phyloP scores from a whole-genome alignment of 495 filamentous ascomycete genomes.

The Penicillium canariense region DNA sequence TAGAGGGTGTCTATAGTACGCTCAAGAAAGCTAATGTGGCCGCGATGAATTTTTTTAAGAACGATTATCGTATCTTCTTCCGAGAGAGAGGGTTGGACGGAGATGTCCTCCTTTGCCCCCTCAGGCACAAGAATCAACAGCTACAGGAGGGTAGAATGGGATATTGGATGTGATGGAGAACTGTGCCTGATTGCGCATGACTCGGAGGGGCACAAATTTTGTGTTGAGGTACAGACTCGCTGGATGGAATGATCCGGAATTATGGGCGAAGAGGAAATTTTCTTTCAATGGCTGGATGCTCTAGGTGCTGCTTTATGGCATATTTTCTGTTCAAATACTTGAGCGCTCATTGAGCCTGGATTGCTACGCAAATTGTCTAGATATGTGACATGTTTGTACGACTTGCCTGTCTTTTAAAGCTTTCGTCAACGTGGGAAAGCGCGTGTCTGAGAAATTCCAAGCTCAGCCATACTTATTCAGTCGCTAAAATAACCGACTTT shows the following conservation, averaged over 20 bases:
- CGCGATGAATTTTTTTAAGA: background rate
- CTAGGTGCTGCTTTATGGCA: too few species aligned
- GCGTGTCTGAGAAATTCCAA: too few species aligned
- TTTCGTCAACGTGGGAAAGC: too few species aligned
- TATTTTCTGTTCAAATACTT: too few species aligned
- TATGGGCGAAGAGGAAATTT: background rate
- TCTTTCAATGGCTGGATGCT: too few species aligned
- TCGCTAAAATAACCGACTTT: too few species aligned
- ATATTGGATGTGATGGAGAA: background rate
- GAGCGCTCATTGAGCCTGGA: too few species aligned
- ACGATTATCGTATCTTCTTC: background rate
- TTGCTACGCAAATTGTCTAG: too few species aligned
- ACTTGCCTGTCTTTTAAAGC: too few species aligned
- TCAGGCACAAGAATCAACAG: background rate
- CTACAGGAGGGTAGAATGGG: constrained; percentile 1
- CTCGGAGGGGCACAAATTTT: background rate
- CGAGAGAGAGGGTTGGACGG: background rate
- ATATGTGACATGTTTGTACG: too few species aligned
- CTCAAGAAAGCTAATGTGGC: constrained; percentile 3
- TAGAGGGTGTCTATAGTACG: background rate
- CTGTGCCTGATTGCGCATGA: background rate
- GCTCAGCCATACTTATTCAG: too few species aligned
- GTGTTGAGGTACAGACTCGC: background rate
- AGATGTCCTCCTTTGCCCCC: constrained; percentile 1
- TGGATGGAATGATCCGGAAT: background rate